These are phyloP conservation scores for Ambrosiella beaveri DNA, from an alignment of 2,329 filamentous ascomycete genomes.

Conservation along the genomic window DNA sequence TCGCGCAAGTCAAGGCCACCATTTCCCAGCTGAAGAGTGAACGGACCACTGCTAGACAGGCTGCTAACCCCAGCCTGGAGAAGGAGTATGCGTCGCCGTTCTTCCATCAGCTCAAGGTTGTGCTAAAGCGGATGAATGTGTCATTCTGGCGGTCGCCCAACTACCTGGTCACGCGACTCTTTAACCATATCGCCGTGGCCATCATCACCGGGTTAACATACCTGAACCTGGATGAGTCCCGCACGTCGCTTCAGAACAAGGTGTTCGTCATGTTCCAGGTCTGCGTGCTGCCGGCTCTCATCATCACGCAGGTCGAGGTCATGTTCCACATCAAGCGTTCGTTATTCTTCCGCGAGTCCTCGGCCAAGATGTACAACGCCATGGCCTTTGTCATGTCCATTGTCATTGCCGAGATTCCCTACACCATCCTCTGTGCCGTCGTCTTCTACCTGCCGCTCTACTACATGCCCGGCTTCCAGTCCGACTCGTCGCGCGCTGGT, in stretches of 20 bases:
- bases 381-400: constrained; percentile 63
- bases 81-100: constrained; percentile 72
- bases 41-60: constrained; percentile 31
- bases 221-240: constrained; percentile 58
- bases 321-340: constrained; percentile 67
- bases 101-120: constrained; percentile 59
- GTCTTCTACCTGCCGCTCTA: constrained; percentile 70
- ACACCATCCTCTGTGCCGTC: constrained; percentile 63
- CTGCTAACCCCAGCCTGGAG: constrained; percentile 34
- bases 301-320: constrained; percentile 63
- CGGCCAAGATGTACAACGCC: constrained; percentile 70
- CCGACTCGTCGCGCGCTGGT: constrained; percentile 47
- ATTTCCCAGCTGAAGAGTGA: constrained; percentile 50
- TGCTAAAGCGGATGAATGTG: constrained; percentile 55
- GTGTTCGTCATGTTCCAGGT: constrained; percentile 86
- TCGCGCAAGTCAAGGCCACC: constrained; percentile 45
- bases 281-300: constrained; percentile 65
- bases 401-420: constrained; percentile 71
- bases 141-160: constrained; percentile 76
- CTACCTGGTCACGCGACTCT: constrained; percentile 75
- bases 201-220: constrained; percentile 66
- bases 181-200: constrained; percentile 67
- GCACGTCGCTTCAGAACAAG: constrained; percentile 62
- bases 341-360: constrained; percentile 73
- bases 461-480: constrained; percentile 62